A percentile compares a stretch with the other conserved stretches of the same genome.
phyloP scores from a whole-genome alignment of 2,329 filamentous ascomycete species.

The Penicillium concentricum region DNA sequence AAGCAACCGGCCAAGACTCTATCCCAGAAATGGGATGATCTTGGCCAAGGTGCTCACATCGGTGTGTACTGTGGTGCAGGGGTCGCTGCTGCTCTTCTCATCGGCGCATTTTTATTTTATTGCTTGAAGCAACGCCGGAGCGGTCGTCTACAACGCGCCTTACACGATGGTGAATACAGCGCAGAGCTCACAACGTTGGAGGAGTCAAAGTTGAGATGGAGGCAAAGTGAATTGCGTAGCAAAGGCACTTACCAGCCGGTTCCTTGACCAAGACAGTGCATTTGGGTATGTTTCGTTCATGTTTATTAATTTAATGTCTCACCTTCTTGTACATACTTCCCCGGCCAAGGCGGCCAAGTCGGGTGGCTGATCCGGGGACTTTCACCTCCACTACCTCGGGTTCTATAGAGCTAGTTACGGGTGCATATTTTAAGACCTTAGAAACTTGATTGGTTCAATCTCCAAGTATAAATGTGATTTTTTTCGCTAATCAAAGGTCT shows the following conservation, averaged over 20 bases:
- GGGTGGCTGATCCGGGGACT: no score
- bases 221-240: conserved; percentile 12
- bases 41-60: conserved; percentile 11
- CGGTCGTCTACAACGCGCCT: conserved; percentile 14
- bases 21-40: conserved; percentile 15
- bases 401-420: no score
- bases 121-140: conserved; percentile 13
- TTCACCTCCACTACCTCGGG: no score
- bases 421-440: no score
- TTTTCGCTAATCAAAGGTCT: no score
- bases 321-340: not conserved
- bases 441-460: no score
- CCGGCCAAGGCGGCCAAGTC: no score
- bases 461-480: no score
- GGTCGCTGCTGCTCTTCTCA: conserved; percentile 3
- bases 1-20: conserved; percentile 10
- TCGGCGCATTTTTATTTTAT: conserved; percentile 8
- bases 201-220: conserved; percentile 11
- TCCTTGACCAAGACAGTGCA: not conserved
- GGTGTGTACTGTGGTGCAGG: conserved; percentile 11
- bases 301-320: not conserved
- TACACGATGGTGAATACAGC: conserved; percentile 6
- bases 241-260: conserved; percentile 14
- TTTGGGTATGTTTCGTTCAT: not conserved
- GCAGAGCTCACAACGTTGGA: conserved; percentile 10